Conservation (phyloP, 768 basidiomycete genomes). For the Lactarius indigo region DNA sequence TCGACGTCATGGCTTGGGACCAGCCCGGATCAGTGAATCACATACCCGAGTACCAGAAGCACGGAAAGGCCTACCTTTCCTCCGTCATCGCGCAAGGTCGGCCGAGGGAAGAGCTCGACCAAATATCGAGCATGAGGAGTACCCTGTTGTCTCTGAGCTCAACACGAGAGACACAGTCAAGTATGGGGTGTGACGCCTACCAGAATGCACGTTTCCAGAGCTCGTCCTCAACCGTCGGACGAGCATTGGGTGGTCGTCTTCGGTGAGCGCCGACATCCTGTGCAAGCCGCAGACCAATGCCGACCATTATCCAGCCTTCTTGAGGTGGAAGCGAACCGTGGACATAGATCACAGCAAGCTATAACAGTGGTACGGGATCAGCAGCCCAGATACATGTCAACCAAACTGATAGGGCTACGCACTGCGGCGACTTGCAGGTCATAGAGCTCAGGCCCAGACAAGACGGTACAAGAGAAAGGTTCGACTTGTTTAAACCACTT, state of each 20-base stretch:
- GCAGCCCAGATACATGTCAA: neutral
- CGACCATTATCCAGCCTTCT: conserved; percentile 53
- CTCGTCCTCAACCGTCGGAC: conserved; percentile 57
- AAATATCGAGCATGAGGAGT: conserved; percentile 45
- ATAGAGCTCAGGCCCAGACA: conserved; percentile 56
- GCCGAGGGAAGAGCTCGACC: conserved; percentile 50
- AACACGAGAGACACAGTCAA: neutral
- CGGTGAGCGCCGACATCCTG: conserved; percentile 78
- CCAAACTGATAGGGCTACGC: conserved; percentile 16
- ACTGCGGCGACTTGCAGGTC: conserved; percentile 70
- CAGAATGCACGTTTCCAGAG: conserved; percentile 74
- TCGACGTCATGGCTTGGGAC: conserved; percentile 27
- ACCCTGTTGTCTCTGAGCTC: conserved; percentile 37
- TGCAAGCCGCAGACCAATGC: conserved; percentile 61
- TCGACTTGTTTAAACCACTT: conserved; percentile 58
- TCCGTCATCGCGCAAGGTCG: conserved; percentile 69
- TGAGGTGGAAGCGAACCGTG: conserved; percentile 46
- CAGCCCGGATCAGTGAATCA: conserved; percentile 25
- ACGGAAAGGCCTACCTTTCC: conserved; percentile 47
- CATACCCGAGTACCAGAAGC: neutral
- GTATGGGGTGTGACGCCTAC: conserved; percentile 31
- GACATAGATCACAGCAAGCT: conserved; percentile 38
- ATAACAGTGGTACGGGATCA: neutral
- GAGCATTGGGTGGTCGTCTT: conserved; percentile 37
- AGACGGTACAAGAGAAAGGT: conserved; percentile 50